phyloP scores from a whole-genome alignment of 2,329 filamentous ascomycete species.

The Ceratocystis variospora region DNA sequence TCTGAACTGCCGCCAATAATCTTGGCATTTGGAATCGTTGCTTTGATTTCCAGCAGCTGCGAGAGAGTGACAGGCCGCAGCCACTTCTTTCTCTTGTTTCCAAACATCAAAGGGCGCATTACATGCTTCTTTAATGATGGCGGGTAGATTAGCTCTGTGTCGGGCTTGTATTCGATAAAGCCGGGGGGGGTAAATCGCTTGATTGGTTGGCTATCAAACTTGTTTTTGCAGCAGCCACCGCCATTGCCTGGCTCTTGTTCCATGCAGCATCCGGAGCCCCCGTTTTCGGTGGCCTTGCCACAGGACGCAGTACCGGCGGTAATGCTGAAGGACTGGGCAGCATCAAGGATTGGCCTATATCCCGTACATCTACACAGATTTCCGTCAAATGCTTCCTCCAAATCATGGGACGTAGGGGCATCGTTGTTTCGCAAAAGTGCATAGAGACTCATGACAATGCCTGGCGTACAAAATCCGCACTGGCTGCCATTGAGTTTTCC shows the following conservation, averaged over 20 bases:
- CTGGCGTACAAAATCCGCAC: constrained; percentile 88
- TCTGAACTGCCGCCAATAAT: constrained; percentile 93
- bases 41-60: constrained; percentile 86
- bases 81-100: constrained; percentile 91
- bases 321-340: constrained; percentile 73
- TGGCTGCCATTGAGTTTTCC: constrained; percentile 87
- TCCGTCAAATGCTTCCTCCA: constrained; percentile 94
- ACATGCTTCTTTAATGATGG: constrained; percentile 71
- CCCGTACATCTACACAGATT: constrained; percentile 94
- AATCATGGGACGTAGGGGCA: constrained; percentile 61
- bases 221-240: constrained; percentile 49
- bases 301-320: constrained; percentile 30
- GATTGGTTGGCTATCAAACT: constrained; percentile 36
- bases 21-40: constrained; percentile 69
- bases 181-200: constrained; percentile 70
- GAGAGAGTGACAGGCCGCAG: constrained; percentile 75
- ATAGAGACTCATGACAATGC: constrained; percentile 96
- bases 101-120: constrained; percentile 70
- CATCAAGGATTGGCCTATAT: constrained; percentile 85
- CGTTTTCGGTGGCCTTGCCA: constrained; percentile 34
- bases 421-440: constrained; percentile 77
- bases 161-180: constrained; percentile 86
- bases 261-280: constrained; percentile 56
- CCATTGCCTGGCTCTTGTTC: constrained; percentile 36
- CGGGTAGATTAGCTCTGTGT: constrained; percentile 92